Base-by-base conservation (phyloP, 2,329 filamentous ascomycete species). In the Aspergillus eucalypticola region DNA sequence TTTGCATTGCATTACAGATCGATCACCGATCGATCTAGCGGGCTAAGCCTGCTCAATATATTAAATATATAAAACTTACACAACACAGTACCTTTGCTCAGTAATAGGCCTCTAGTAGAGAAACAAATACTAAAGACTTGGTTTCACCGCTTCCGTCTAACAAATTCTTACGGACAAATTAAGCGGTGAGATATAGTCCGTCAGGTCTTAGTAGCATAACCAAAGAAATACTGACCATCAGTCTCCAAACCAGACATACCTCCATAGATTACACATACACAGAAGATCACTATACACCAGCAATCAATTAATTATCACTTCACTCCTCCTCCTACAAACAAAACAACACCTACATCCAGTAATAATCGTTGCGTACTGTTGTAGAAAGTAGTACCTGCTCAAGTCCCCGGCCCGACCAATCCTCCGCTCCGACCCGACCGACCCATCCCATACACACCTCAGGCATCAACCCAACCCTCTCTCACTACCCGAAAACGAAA, bases 1-100 rank as follows among this genome's bases (percentile, higher is more conserved):
- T 49, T 62, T 60, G 67, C 67, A 70, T 70, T 62, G 68, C 70
- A 73, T 71, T 58, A 59, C 54, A 50, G 53, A 63, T 63, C 60
- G 63, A 17, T 49, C 46, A 10, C 3, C 5, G 27, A 23, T 32
- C 46, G 25, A 19, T 19, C 46, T 17, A 49, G 17, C 41, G 41
- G 41, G 41, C 41, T 10, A 19, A 10, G 5, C 41, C 41, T 35
- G 32, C 32, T 13, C 25, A 27, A 27, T 27, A 27, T 27, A 27
- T 27, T 27, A 6, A 27, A 8, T 27, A 27, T 27, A 27, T 27
- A 35, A 35, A 35, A 13, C 11, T 35, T 35, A 13, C 32, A 35
- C 32, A 35, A 35, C 32, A 35, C 32, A 15, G 3, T 29, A 11
- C 4, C 8, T 29, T 29, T 29, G 27, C 8, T 29, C 27, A 29